Evolutionary conservation across 257 asterid genomes (phyloP).

Genomic region (Fraxinus pennsylvanica): DNA sequence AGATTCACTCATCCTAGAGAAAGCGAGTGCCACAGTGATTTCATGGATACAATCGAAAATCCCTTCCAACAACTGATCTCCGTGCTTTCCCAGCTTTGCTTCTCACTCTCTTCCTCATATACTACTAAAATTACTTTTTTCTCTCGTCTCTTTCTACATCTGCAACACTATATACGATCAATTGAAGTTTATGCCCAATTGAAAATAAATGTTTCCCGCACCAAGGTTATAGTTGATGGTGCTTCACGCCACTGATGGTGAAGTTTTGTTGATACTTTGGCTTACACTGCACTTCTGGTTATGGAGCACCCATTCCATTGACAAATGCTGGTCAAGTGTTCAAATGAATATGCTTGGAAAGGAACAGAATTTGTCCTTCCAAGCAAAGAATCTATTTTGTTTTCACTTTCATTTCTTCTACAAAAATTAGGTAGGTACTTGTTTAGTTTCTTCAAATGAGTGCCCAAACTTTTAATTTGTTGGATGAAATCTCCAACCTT

Average conservation of each 20-base stretch:
- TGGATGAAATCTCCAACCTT: neutral
- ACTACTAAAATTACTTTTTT: neutral
- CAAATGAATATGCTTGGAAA: conserved; percentile 11
- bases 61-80: conserved; percentile 74
- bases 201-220: conserved; percentile 47
- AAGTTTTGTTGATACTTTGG: conserved; percentile 40
- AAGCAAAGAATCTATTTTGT: conserved; percentile 53
- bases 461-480: neutral
- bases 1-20: conserved; percentile 81
- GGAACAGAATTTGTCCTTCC: conserved; percentile 40
- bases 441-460: neutral
- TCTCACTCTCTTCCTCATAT: conserved; percentile 45
- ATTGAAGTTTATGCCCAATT: conserved; percentile 17
- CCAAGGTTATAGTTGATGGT: conserved; percentile 39
- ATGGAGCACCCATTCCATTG: neutral
- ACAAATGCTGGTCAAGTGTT: neutral
- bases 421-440: neutral
- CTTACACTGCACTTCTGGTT: conserved; percentile 56
- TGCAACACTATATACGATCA: conserved; percentile 4
- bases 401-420: neutral
- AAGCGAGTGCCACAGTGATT: conserved; percentile 69
- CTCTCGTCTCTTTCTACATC: conserved; percentile 5
- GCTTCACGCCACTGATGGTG: conserved; percentile 67
- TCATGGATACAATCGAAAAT: conserved; percentile 87
- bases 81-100: conserved; percentile 93